A percentile compares a stretch with the other conserved stretches of the same genome.
Evolutionary conservation across 2,329 filamentous ascomycete genomes (phyloP).

Genomic region (Fusarium irregulare): DNA sequence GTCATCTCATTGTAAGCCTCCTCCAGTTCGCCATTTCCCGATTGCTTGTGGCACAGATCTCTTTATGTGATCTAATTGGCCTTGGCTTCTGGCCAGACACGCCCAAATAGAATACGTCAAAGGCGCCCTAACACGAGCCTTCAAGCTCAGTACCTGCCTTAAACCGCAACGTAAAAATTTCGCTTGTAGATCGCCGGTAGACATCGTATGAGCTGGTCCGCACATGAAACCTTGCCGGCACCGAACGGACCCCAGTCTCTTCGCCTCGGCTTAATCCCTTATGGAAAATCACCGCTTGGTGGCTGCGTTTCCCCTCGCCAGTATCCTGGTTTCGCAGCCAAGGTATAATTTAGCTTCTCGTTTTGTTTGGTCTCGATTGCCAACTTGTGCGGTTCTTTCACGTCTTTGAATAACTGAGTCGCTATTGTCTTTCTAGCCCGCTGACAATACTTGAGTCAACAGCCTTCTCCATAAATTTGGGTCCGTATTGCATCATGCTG

Average conservation of each 20-base stretch:
- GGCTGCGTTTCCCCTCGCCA: conserved; percentile 28
- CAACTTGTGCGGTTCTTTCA: conserved; percentile 16
- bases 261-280: conserved; percentile 43
- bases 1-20: conserved; percentile 27
- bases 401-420: conserved; percentile 23
- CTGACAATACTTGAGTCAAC: conserved; percentile 40
- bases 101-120: conserved; percentile 9
- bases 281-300: conserved; percentile 29
- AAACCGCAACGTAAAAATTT: conserved; percentile 35
- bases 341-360: conserved; percentile 19
- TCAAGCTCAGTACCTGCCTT: conserved; percentile 38
- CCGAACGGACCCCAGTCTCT: conserved; percentile 24
- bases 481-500: conserved; percentile 45
- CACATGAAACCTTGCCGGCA: conserved; percentile 42
- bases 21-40: conserved; percentile 13
- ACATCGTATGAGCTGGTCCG: conserved; percentile 36
- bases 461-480: conserved; percentile 42
- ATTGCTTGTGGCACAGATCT: conserved; percentile 11
- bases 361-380: conserved; percentile 17
- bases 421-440: conserved; percentile 22
- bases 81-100: conserved; percentile 3
- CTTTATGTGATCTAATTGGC: conserved; percentile 19
- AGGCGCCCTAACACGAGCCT: conserved; percentile 20
- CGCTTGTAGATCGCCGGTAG: conserved; percentile 30
- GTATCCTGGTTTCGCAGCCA: conserved; percentile 17